Percentiles rank a stretch among this genome's conserved stretches.
phyloP scores from a whole-genome alignment of 441 rosid genomes.

The Pelargonium australe region DNA sequence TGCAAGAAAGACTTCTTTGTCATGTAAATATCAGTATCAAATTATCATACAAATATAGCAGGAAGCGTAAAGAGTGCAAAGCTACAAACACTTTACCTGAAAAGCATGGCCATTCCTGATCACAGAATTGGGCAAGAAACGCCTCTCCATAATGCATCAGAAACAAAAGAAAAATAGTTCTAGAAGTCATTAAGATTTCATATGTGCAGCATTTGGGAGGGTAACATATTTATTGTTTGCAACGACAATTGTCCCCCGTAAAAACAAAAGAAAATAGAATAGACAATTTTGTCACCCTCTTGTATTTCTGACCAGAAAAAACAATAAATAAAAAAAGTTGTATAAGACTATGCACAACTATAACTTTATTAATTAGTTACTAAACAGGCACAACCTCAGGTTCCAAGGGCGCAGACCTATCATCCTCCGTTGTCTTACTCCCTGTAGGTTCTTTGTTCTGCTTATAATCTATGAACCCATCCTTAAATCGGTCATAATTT shows the following conservation, averaged over 20 bases:
- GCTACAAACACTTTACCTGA: neutral
- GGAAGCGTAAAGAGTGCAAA: neutral
- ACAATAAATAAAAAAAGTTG: neutral
- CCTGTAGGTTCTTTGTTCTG: slow-evolving; percentile 21
- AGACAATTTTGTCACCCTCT: neutral
- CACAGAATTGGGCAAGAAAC: neutral
- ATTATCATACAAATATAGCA: slow-evolving; percentile 1
- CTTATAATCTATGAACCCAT: slow-evolving; percentile 40
- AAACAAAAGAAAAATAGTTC: neutral
- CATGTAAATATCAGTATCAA: neutral
- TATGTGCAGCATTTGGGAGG: neutral
- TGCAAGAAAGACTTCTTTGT: neutral
- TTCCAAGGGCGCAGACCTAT: slow-evolving; percentile 35
- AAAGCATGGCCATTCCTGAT: neutral
- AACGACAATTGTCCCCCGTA: neutral
- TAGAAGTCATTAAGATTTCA: too few relatives aligned
- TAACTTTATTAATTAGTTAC: neutral
- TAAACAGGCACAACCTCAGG: slow-evolving; percentile 17
- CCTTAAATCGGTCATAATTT: slow-evolving; percentile 48
- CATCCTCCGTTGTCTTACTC: slow-evolving; percentile 23
- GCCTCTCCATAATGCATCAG: neutral
- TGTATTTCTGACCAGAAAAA: neutral
- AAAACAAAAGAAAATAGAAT: neutral
- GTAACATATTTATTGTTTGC: neutral
- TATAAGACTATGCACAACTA: neutral